Percentiles rank a stretch among this genome's conserved stretches.
These are phyloP conservation scores for Dissophora globulifera DNA, from an alignment of 192 early-diverging fungal genomes.

Conservation along the genomic window DNA sequence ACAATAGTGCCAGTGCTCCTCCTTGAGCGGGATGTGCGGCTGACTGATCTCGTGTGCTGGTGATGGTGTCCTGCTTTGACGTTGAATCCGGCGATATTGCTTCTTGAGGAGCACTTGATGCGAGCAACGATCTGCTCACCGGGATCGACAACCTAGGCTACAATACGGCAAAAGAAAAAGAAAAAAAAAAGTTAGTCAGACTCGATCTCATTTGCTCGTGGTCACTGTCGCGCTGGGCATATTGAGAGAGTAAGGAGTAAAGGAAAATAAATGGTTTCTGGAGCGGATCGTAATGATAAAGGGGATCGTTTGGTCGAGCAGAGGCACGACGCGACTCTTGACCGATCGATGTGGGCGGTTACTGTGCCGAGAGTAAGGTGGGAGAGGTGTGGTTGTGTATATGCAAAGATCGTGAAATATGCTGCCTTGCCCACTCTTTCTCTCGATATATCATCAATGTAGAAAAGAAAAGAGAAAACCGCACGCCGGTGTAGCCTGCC, in stretches of 20 bases:
- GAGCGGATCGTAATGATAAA: not conserved
- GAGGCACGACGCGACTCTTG: not conserved
- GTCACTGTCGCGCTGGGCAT: not conserved
- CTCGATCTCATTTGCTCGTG: not conserved
- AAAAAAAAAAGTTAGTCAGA: not conserved
- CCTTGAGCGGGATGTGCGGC: too few relatives aligned
- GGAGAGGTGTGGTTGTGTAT: not conserved
- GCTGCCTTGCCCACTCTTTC: too few relatives aligned
- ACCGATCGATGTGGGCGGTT: not conserved
- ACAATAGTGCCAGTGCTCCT: too few relatives aligned
- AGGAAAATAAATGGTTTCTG: too few relatives aligned
- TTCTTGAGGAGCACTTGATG: not conserved
- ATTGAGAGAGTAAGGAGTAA: not conserved
- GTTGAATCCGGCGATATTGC: not conserved
- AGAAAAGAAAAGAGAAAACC: too few relatives aligned
- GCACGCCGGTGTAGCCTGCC: too few relatives aligned
- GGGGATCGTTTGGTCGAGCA: not conserved
- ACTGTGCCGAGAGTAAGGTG: not conserved
- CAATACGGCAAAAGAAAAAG: not conserved
- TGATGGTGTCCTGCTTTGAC: not conserved
- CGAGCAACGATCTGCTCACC: constrained; percentile 22
- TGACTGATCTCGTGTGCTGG: too few relatives aligned
- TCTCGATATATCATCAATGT: too few relatives aligned
- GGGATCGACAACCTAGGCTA: constrained; percentile 34
- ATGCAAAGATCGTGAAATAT: too few relatives aligned